Base-by-base conservation (phyloP, 176 grass and related monocot genomes). In the Paspalum vaginatum region DNA sequence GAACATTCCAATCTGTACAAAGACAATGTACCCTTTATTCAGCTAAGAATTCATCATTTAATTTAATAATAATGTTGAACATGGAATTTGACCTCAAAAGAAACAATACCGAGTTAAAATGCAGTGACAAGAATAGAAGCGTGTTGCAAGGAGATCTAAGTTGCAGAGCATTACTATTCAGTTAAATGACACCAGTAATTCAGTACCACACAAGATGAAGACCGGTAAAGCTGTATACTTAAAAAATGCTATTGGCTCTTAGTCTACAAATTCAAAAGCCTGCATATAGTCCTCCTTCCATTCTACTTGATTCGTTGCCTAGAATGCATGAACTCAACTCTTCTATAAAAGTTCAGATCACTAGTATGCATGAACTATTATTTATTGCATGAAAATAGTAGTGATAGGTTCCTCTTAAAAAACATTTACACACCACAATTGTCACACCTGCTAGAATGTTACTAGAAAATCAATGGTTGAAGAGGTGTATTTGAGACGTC, bases 1-100 rank as follows among this genome's bases (percentile, higher is more conserved):
- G 78, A 99, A 99, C 96, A 99, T 99, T 61, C 92, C 96, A 68
- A 99, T 95, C 96, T 99, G 81, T 56, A 45, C 21, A 75, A 2
- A 82, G 48, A 68, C 7, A 66, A 66, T 0, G 13, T 62, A 70
- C 0, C 15, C 56, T 39, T 64, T 78, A 1, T 43, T 82, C n/a
- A 54, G 32, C 75, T 64, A 77, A 4, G 66, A 65, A 58, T 48
- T 53, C 47, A 65, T 3, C 24, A 24, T 43, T 54, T 42, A 70
- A 81, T 32, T 20, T 53, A 70, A 42, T 22, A 78, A 43, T 11
- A 84, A 50, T 18, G 4, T 7, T 22, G 4, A 5, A 27, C 8
- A 24, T 11, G 4, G n/a, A 79, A 17, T 54, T 38, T 16, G 15
- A 45, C 27, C 17, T 47, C 22, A 47, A 79, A 72, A 78, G 11